Evolutionary conservation across 106 monocot genomes (phyloP), one percentile per base, ranked within the genome.

Genomic region (Triglochin maritima): DNA sequence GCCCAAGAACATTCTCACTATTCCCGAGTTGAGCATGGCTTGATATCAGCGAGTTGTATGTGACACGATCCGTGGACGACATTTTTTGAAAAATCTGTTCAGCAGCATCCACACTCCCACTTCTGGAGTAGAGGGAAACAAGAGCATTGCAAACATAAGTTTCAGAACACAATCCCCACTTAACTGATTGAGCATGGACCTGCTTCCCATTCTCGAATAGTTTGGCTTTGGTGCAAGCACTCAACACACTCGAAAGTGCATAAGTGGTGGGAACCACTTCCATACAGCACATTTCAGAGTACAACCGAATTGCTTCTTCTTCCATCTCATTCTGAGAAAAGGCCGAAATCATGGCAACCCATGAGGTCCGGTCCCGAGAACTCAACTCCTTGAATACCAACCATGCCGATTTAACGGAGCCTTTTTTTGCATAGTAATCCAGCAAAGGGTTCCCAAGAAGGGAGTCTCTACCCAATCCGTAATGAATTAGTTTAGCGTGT

Each of bases 311-410:
- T 45, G 93, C 83, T 76, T 93, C 84, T 50, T 78, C 72, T 50
- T 70, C 81, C 60, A 80, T 75, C 6, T 81, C 89, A 72, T 84
- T 89, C 65, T 79, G 89, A 29, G 93, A 79, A 59, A 84, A 80
- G 4, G 86, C 85, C 49, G 88, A 86, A 7, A 93, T 59, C 85
- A 93, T 93, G 8, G 93, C 86, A 66, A 93, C 86, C 83, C 89
- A 93, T 3, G 93, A 82, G 47, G 83, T 79, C 55, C 70, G 86
- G 54, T 89, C 81, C 56, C 70, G 73, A 0, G 59, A 71, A 78
- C 55, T 56, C 57, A 89, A 70, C 59, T 69, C 89, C 46, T 80
- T 68, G 77, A 93, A 89, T 4, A 89, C 69, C 46, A 29, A 69
- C 49, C 68, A 79, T n/a, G 89, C 88, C 7, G 67, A 77, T 49